These are phyloP conservation scores for Lachnellula hyalina DNA, from an alignment of 2,329 filamentous ascomycete species.

Conservation along the genomic window DNA sequence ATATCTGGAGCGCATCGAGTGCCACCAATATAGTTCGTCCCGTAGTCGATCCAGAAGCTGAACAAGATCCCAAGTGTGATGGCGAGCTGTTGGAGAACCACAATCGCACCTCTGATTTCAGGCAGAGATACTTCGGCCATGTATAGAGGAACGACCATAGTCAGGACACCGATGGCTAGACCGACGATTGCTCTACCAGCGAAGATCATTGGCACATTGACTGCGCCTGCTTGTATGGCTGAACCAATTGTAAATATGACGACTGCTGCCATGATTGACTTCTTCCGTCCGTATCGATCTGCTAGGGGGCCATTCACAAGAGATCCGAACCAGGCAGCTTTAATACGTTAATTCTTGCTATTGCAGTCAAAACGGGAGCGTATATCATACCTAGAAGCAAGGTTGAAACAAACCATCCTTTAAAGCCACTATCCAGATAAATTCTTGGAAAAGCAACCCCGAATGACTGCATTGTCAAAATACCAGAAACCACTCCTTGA, in stretches of 20 bases:
- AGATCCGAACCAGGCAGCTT: slow-evolving; percentile 45
- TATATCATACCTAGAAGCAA: slow-evolving; percentile 36
- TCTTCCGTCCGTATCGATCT: slow-evolving; percentile 29
- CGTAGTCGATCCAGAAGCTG: slow-evolving; percentile 29
- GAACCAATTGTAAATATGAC: slow-evolving; percentile 30
- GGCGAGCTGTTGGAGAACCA: slow-evolving; percentile 27
- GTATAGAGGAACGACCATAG: slow-evolving; percentile 43
- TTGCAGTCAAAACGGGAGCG: not conserved
- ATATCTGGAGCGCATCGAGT: slow-evolving; percentile 19
- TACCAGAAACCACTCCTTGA: slow-evolving; percentile 41
- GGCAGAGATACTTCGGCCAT: slow-evolving; percentile 30
- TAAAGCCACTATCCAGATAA: slow-evolving; percentile 40
- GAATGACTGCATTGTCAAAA: slow-evolving; percentile 42
- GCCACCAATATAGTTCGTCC: slow-evolving; percentile 26
- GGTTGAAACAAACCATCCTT: slow-evolving; percentile 49
- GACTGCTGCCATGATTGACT: slow-evolving; percentile 29
- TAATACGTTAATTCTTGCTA: not conserved
- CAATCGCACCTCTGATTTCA: slow-evolving; percentile 25
- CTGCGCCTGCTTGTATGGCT: slow-evolving; percentile 31
- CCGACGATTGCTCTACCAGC: slow-evolving; percentile 46
- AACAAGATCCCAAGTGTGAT: slow-evolving; percentile 28
- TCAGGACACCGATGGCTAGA: slow-evolving; percentile 43
- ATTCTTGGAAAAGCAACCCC: slow-evolving; percentile 36
- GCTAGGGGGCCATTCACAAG: slow-evolving; percentile 37
- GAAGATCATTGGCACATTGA: slow-evolving; percentile 39